Conservation (phyloP, 2,329 filamentous ascomycete genomes). For the Mycogone perniciosa region DNA sequence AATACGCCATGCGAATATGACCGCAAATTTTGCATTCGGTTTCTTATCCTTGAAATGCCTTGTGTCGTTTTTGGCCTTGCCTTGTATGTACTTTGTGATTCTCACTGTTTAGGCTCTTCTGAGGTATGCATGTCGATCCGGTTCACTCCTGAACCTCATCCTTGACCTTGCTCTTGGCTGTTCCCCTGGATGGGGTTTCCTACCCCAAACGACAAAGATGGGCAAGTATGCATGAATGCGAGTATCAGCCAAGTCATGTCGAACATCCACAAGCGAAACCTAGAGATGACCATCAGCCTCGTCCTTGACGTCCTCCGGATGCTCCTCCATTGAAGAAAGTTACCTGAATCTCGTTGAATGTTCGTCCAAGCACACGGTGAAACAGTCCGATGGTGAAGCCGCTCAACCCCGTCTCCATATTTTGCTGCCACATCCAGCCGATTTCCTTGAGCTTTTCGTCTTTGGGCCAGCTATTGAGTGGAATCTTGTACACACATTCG, state of each 20-base stretch:
- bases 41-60: too few species aligned
- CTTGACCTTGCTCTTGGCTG: neutral
- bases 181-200: slow-evolving; percentile 34
- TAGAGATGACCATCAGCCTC: slow-evolving; percentile 17
- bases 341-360: slow-evolving; percentile 44
- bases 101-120: too few species aligned
- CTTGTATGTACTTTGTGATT: too few species aligned
- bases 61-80: too few species aligned
- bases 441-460: slow-evolving; percentile 37
- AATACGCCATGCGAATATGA: too few species aligned
- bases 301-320: neutral
- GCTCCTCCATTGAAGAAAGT: slow-evolving; percentile 9
- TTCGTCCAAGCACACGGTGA: slow-evolving; percentile 34
- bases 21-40: too few species aligned
- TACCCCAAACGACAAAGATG: slow-evolving; percentile 44
- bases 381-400: slow-evolving; percentile 38
- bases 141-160: neutral
- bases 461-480: slow-evolving; percentile 49
- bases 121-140: too few species aligned
- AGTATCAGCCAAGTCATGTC: slow-evolving; percentile 40
- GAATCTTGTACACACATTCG: slow-evolving; percentile 47
- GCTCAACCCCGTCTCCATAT: slow-evolving; percentile 37
- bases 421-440: slow-evolving; percentile 40
- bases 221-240: slow-evolving; percentile 43
- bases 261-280: slow-evolving; percentile 44